Conservation (phyloP, 305 asterid genomes). For the Fraxinus greggii region DNA sequence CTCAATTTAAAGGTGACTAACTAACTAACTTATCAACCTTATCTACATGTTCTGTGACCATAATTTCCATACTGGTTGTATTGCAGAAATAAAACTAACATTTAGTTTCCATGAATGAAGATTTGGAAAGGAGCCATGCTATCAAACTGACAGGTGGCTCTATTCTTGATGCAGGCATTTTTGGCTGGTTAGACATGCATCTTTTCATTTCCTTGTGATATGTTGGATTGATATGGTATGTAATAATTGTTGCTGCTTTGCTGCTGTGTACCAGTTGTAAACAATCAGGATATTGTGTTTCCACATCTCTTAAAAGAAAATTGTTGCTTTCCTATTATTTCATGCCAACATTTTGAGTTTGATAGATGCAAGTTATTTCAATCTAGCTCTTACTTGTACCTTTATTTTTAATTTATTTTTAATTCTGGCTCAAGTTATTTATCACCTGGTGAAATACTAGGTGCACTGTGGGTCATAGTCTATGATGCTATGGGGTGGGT, state of each 20-base stretch:
- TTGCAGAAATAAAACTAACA: not conserved
- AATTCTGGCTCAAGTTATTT: not conserved
- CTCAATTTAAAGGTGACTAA: not conserved
- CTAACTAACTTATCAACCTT: not conserved
- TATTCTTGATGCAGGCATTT: constrained; percentile 27
- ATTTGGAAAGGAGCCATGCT: not conserved
- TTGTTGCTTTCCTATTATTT: constrained; percentile 15
- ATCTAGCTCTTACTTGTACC: not conserved
- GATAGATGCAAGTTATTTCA: constrained; percentile 2
- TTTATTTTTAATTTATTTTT: not conserved
- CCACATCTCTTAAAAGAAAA: constrained; percentile 14
- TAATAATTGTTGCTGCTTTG: constrained; percentile 27
- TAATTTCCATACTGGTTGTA: not conserved
- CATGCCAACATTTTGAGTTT: not conserved
- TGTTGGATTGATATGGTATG: constrained; percentile 20
- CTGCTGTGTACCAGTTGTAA: constrained; percentile 24
- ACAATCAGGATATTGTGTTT: constrained; percentile 8
- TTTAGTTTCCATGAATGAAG: not conserved
- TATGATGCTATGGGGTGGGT: not conserved
- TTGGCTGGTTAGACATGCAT: constrained; percentile 17
- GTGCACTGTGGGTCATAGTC: not conserved
- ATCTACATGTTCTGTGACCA: not conserved
- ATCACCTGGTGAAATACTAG: not conserved
- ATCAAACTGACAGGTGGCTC: constrained; percentile 15
- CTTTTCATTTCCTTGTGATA: constrained; percentile 20